phyloP scores from a whole-genome alignment of 192 early-diverging fungal genomes.

The Linnemannia exigua region DNA sequence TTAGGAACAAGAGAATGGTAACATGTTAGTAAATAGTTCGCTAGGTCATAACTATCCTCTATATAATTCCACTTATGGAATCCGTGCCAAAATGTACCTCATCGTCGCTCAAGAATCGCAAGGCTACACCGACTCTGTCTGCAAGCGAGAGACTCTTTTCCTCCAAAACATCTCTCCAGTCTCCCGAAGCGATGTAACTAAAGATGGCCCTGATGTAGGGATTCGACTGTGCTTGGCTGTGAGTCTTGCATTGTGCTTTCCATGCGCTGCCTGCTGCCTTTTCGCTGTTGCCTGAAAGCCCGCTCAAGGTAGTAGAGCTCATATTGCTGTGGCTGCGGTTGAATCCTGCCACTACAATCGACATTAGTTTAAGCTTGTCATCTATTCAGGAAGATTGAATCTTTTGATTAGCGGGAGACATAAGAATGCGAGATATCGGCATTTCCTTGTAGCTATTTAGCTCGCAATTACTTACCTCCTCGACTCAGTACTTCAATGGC shows the following conservation, averaged over 20 bases:
- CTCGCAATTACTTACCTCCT: slow-evolving; percentile 36
- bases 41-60: neutral
- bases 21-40: neutral
- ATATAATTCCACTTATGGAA: too few species aligned
- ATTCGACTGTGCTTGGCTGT: slow-evolving; percentile 71
- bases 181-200: slow-evolving; percentile 83
- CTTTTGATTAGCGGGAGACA: neutral
- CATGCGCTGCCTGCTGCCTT: slow-evolving; percentile 59
- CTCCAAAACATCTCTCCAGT: slow-evolving; percentile 85
- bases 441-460: neutral
- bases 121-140: slow-evolving; percentile 87
- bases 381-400: slow-evolving; percentile 60
- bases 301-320: slow-evolving; percentile 59
- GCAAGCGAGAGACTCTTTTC: slow-evolving; percentile 80
- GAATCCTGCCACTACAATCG: slow-evolving; percentile 76
- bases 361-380: slow-evolving; percentile 87
- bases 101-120: slow-evolving; percentile 87
- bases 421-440: neutral
- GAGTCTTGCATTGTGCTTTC: slow-evolving; percentile 71
- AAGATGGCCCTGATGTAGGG: slow-evolving; percentile 93
- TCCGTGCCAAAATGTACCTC: slow-evolving; percentile 74
- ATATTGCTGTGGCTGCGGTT: slow-evolving; percentile 33
- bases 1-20: neutral
- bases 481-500: slow-evolving; percentile 78
- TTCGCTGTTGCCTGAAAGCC: slow-evolving; percentile 35